Base-by-base conservation (phyloP, 2,329 filamentous ascomycete species). In the Aureobasidium mangrovei region DNA sequence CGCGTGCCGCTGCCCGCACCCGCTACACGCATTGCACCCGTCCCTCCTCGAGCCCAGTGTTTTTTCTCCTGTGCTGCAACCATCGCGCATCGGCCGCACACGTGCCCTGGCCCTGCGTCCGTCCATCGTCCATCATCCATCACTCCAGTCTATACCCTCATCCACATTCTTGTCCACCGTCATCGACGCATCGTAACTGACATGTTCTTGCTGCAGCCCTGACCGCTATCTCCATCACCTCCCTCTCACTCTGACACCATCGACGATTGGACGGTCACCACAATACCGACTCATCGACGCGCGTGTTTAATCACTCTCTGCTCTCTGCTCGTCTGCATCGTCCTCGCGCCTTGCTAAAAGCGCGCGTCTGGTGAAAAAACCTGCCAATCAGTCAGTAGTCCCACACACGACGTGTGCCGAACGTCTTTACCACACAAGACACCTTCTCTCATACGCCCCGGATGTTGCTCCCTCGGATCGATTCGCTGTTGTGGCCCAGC, bases 401-500 rank as follows among this genome's bases (percentile, higher is more conserved):
- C 43, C 35, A 54, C 43, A 54, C 43, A 27, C 42, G 53, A 28
- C 44, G 43, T 47, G 53, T 54, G 51, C 35, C 51, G 35, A 54
- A 41, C 12, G 41, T 54, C 43, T 54, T 44, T 27, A 18, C 35
- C 42, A 31, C 42, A 43, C 28, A 40, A 46, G 35, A 45, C 51
- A 27, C 31, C 9, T 43, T n/a, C 5, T 35, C 36, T 41, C 24
- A 42, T 36, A 46, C 51, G 41, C 33, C 33, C 38, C 31, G 35
- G n/a, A 59, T 59, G 57, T 57, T 59, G 55, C 57, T 59, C 55
- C 57, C 57, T 55, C 54, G 55, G 43, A 56, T 59, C 44, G 57
- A 59, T 38, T 59, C 57, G 38, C 43, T 59, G 52, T 38, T 57
- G 53, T 59, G 57, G 57, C 55, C 57, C 53, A 59, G 60, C 57